These are phyloP conservation scores for Powellomyces hirtus DNA, from an alignment of 192 early-diverging fungal species.

Conservation along the genomic window DNA sequence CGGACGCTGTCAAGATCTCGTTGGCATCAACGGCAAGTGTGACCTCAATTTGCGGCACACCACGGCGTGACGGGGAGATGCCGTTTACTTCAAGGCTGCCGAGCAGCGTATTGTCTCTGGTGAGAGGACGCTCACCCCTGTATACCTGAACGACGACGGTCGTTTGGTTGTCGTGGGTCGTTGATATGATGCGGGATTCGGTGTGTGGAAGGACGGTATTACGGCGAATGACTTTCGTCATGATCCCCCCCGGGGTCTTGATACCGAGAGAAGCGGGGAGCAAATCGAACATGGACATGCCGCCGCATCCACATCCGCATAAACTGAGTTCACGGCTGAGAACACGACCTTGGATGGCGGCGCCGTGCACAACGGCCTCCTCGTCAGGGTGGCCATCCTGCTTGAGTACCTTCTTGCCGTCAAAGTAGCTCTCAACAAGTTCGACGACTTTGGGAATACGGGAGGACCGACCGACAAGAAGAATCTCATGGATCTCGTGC, in stretches of 20 bases:
- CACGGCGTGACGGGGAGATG: constrained; percentile 87
- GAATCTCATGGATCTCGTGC: constrained; percentile 79
- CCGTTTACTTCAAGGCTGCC: constrained; percentile 92
- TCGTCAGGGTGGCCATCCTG: constrained; percentile 95
- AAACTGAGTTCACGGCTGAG: constrained; percentile 74
- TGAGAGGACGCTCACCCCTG: constrained; percentile 91
- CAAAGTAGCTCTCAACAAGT: constrained; percentile 84
- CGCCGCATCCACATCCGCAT: constrained; percentile 84
- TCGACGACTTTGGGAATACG: constrained; percentile 91
- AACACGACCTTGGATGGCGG: constrained; percentile 84
- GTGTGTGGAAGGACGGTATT: constrained; percentile 91
- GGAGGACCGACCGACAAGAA: constrained; percentile 89
- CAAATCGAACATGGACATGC: constrained; percentile 84
- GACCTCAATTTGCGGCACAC: constrained; percentile 91
- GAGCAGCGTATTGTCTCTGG: constrained; percentile 93
- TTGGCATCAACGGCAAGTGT: constrained; percentile 91
- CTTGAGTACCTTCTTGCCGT: constrained; percentile 92
- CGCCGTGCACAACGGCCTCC: constrained; percentile 92
- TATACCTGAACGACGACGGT: constrained; percentile 92
- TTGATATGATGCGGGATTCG: constrained; percentile 94
- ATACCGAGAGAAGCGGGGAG: constrained; percentile 90
- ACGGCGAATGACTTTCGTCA: constrained; percentile 90
- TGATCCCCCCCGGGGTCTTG: constrained; percentile 94
- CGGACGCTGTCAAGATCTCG: constrained; percentile 89
- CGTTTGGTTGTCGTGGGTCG: constrained; percentile 93